Percentiles rank a stretch among this genome's conserved stretches.
phyloP scores from a whole-genome alignment of 306 rosid genomes.

The Lagenaria siceraria region DNA sequence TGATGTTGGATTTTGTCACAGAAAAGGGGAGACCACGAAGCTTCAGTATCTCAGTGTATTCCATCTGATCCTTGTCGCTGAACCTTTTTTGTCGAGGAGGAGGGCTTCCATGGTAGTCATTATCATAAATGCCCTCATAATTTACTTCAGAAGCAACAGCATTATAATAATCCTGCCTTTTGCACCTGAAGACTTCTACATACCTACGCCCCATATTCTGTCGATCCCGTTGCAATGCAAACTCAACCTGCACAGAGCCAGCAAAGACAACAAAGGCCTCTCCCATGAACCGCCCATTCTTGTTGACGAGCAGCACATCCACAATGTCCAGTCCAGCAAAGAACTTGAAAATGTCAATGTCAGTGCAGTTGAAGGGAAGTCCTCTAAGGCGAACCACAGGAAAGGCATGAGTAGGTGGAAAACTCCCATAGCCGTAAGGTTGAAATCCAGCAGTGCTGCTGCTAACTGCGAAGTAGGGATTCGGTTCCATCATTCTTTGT shows the following conservation, averaged over 20 bases:
- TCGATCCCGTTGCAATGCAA: constrained; percentile 80
- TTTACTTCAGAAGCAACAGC: constrained; percentile 83
- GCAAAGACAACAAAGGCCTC: constrained; percentile 97
- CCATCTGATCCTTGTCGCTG: constrained; percentile 87
- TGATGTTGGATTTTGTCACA: constrained; percentile 49
- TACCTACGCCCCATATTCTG: constrained; percentile 97
- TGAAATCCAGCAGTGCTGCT: constrained; percentile 53
- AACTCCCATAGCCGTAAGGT: constrained; percentile 33
- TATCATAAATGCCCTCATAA: constrained; percentile 78
- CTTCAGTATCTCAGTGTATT: constrained; percentile 89
- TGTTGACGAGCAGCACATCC: constrained; percentile 94
- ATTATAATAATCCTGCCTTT: constrained; percentile 88
- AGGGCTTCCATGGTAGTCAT: constrained; percentile 85
- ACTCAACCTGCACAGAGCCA: constrained; percentile 87
- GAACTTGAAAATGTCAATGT: constrained; percentile 88
- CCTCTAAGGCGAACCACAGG: constrained; percentile 98
- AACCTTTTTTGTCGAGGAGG: constrained; percentile 82
- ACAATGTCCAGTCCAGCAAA: constrained; percentile 91
- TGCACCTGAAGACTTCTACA: constrained; percentile 89
- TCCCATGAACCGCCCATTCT: constrained; percentile 85
- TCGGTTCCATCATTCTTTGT: constrained; percentile 99
- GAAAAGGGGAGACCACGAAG: constrained; percentile 91
- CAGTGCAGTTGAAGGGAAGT: constrained; percentile 91
- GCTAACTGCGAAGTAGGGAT: constrained; percentile 99
- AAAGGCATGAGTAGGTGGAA: constrained; percentile 41